Evolutionary conservation across 1,284 basidiomycete genomes (phyloP).

Genomic region (Dichomitus squalens): DNA sequence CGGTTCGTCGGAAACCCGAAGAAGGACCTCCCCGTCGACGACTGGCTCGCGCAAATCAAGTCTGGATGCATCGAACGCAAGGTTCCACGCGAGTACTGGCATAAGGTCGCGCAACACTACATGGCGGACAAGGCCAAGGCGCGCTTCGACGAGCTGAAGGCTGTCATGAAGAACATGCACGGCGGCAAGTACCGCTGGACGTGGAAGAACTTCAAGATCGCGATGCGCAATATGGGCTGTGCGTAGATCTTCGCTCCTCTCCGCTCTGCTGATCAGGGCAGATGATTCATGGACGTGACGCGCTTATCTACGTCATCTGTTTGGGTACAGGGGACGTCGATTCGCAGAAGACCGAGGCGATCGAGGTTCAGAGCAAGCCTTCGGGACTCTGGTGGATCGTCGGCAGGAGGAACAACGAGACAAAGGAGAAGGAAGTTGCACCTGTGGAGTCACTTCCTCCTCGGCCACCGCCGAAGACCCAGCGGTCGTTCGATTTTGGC

Average conservation of each 20-base stretch:
- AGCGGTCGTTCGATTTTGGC: constrained; percentile 28
- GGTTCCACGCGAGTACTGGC: constrained; percentile 76
- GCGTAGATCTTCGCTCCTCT: constrained; percentile 35
- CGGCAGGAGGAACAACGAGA: constrained; percentile 42
- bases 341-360: constrained; percentile 51
- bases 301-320: constrained; percentile 1
- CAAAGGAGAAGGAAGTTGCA: constrained; percentile 29
- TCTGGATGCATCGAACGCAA: constrained; percentile 65
- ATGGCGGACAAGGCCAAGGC: constrained; percentile 65
- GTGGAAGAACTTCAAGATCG: constrained; percentile 77
- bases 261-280: neutral
- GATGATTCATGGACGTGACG: neutral
- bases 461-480: constrained; percentile 26
- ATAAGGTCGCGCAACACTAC: constrained; percentile 73
- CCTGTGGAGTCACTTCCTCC: constrained; percentile 12
- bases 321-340: constrained; percentile 60
- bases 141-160: constrained; percentile 68
- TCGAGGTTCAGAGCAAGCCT: constrained; percentile 59
- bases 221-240: constrained; percentile 81
- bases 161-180: constrained; percentile 69
- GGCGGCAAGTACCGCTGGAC: constrained; percentile 76
- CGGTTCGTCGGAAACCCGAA: constrained; percentile 64
- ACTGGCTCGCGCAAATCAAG: constrained; percentile 71
- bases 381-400: constrained; percentile 63
- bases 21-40: constrained; percentile 66